These are phyloP conservation scores for Xylariaceae sp. DNA, from an alignment of 2,329 filamentous ascomycete species.

Conservation along the genomic window DNA sequence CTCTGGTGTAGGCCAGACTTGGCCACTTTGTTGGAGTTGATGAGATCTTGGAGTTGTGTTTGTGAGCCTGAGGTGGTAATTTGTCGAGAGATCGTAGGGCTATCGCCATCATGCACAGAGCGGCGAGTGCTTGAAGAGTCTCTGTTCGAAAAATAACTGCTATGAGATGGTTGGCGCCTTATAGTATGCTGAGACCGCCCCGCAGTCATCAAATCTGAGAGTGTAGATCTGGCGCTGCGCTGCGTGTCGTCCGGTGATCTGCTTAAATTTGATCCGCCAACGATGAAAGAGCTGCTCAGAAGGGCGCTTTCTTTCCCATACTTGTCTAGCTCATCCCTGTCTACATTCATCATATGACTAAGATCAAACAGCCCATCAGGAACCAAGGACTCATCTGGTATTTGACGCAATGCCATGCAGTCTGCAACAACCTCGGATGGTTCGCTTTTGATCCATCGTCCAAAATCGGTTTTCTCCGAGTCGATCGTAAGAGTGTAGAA, in stretches of 20 bases:
- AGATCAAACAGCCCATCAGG: conserved; percentile 19
- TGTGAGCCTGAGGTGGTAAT: conserved; percentile 46
- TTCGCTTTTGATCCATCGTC: conserved; percentile 75
- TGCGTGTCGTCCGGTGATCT: conserved; percentile 41
- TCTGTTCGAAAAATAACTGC: conserved; percentile 47
- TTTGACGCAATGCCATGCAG: conserved; percentile 65
- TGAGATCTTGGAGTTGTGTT: conserved; percentile 56
- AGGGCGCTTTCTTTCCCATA: conserved; percentile 37
- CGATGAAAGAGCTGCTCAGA: conserved; percentile 35
- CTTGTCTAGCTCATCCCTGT: conserved; percentile 31
- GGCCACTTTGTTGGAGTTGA: conserved; percentile 56
- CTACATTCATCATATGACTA: conserved; percentile 18
- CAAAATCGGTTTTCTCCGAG: conserved; percentile 71
- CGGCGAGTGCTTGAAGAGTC: conserved; percentile 42
- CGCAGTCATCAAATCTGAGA: conserved; percentile 41
- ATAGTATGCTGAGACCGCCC: conserved; percentile 36
- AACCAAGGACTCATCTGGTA: conserved; percentile 22
- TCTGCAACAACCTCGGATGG: conserved; percentile 75
- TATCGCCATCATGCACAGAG: conserved; percentile 47
- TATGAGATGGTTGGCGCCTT: conserved; percentile 45
- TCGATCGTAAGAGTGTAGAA: conserved; percentile 78
- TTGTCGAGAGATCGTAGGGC: conserved; percentile 58
- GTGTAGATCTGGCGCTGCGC: conserved; percentile 51
- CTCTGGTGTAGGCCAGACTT: conserved; percentile 54
- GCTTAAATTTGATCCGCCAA: conserved; percentile 20